Percentiles rank a stretch among this genome's conserved stretches.
Conservation (phyloP, 148 eudicot genomes). For the Fagopyrum esculentum region DNA sequence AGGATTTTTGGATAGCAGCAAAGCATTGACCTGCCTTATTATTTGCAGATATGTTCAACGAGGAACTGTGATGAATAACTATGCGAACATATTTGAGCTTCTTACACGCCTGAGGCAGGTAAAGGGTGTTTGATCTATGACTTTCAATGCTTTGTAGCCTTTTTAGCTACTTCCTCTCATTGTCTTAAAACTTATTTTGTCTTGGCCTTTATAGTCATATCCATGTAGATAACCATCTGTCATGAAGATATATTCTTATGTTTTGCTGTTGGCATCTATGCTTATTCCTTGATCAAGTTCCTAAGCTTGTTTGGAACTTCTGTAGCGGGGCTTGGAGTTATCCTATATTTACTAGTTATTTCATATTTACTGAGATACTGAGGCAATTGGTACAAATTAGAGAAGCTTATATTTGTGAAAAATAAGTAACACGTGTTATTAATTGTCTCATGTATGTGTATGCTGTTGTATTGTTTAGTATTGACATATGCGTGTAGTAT, state of each 20-base stretch:
- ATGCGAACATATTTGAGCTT: conserved; percentile 91
- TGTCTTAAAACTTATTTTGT: not conserved
- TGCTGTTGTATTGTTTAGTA: not conserved
- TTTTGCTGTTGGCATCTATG: not conserved
- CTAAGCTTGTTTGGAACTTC: not conserved
- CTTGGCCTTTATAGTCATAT: not conserved
- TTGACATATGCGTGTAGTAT: not conserved
- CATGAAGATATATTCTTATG: not conserved
- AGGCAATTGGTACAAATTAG: not conserved
- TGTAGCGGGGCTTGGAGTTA: not conserved
- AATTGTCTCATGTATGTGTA: not conserved
- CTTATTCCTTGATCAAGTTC: not conserved
- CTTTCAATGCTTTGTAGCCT: not conserved
- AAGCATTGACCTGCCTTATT: conserved; percentile 2
- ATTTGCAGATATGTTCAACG: conserved; percentile 58
- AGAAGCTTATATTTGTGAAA: not conserved
- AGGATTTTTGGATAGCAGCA: not conserved
- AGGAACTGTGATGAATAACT: conserved; percentile 77
- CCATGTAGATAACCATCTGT: not conserved
- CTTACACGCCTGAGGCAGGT: conserved; percentile 92
- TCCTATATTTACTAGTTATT: not conserved
- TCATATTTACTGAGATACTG: not conserved
- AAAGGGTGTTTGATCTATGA: not conserved
- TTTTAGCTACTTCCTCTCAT: not conserved
- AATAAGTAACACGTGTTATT: not conserved